Base-by-base conservation (phyloP, 768 basidiomycete genomes). In the Russula griseocarnosa region DNA sequence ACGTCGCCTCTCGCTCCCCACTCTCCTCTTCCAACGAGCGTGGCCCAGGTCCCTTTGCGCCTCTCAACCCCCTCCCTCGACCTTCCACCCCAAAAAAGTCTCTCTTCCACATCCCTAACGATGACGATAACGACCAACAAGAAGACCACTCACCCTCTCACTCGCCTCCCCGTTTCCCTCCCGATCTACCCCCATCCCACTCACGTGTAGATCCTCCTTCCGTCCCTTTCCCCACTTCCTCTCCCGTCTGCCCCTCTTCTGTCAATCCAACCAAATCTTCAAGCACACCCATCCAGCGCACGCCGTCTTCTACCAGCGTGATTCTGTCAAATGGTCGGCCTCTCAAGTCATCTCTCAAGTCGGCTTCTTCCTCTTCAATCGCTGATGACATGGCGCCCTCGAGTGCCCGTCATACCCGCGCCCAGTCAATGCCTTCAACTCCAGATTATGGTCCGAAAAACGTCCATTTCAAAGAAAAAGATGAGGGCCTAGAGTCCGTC, bases 341-440 rank as follows among this genome's bases (percentile, higher is more conserved):
- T 4, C 86, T 97, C 75, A 92, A 92, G 71, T 82, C 89, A 0
- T 89, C 91, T 1, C 82, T 97, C 69, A 97, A 96, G 73, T 77
- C 78, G 0, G 82, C 81, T 38, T 77, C 78, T 9, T 83, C 83
- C 13, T 73, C 80, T 2, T 80, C 81, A 49, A 81, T 83, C 57
- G 73, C 77, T 49, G 76, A 75, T 57, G 66, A 70, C 72, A 75
- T 60, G 69, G 70, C 56, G 72, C 73, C 66, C 26, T 67, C 67
- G 62, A 60, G 60, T 49, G 67, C 68, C 55, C 67, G 62, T 73
- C 75, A 70, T 67, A 68, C 57, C 76, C 78, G 75, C 67, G 74
- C 78, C 30, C 78, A 73, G 72, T 87, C 86, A 9, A 84, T 83
- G 34, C 90, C 94, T 0, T 74, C 82, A 1, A 85, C 87, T 0